Conservation (phyloP, 2,329 filamentous ascomycete species). For the Fusarium sp. region DNA sequence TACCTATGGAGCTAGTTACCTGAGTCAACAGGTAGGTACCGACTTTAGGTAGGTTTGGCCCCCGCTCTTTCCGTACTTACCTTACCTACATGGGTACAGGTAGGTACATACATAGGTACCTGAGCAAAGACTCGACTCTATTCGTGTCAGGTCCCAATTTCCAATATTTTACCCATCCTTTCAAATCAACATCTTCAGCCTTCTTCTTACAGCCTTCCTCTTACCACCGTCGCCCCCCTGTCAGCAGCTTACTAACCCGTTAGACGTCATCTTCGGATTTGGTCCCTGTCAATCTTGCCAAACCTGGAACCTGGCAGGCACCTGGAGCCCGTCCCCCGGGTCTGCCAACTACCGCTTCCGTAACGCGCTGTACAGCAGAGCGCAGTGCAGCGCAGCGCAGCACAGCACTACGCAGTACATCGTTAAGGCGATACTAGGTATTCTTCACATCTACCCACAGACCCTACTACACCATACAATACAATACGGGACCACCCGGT, state of each 20-base stretch:
- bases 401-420: conserved; percentile 3
- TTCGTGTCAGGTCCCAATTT: conserved; percentile 17
- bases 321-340: conserved; percentile 25
- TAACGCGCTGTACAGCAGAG: conserved; percentile 3
- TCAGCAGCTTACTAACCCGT: conserved; percentile 46
- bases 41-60: conserved; percentile 1
- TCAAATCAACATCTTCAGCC: conserved; percentile 34
- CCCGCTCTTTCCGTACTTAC: conserved; percentile 17
- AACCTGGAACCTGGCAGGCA: conserved; percentile 28
- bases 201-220: conserved; percentile 25
- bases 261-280: conserved; percentile 36
- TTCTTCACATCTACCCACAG: not conserved
- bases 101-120: not conserved
- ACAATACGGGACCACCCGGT: conserved; percentile 10
- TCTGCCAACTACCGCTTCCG: conserved; percentile 25
- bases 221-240: conserved; percentile 12
- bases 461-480: not conserved
- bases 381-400: not conserved
- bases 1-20: not conserved
- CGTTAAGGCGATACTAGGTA: not conserved
- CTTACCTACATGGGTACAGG: conserved; percentile 2
- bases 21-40: not conserved
- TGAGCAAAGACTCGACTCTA: not conserved
- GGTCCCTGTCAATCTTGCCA: conserved; percentile 38
- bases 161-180: conserved; percentile 39